Evolutionary conservation across 352 stramenopile genomes (phyloP), one percentile per base, ranked within the genome.

Genomic region (Pythium utonaiense): DNA sequence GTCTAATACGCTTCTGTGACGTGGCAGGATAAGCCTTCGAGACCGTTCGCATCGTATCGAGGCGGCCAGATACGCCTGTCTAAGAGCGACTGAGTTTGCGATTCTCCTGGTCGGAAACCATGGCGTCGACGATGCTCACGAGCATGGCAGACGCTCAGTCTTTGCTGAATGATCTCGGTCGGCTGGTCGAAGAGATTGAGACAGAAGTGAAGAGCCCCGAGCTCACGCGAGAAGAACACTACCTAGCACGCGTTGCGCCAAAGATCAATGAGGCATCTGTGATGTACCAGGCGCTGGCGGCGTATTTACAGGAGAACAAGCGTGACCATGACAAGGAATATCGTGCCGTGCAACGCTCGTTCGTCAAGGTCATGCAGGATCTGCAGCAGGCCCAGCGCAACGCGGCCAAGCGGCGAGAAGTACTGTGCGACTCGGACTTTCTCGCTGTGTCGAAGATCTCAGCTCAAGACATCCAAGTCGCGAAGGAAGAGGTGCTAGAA

Each of bases 401-500:
- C 42, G 69, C 72, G 3, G 72, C 81, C 1, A 70, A 71, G 33
- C 60, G 66, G n/a, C 80, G 83, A 16, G 83, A 91, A 54, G 71
- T 70, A 17, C 60, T 91, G 48, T 89, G 83, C 38, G 81, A 93
- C 27, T 67, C 78, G 14, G 83, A 90, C 57, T 91, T 93, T 56
- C 41, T 91, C 13, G 60, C 73, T 0, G 75, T 67, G 17, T 69
- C 70, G 31, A 76, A 83, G 41, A 69, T 93, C 27, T 86, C 80
- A 13, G 78, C 71, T 2, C 66, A 86, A 34, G 81, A 93, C 25
- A 69, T 93, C 42, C 78, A 93, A 44, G 70, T 70, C n/a, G 81
- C 83, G 0, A 91, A 93, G 38, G 83, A 91, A 42, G 82, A 90
- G 31, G 74, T 88, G n/a, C 66, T 81, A 16, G 78, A 88, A 54